These are phyloP conservation scores for Tuber indicum DNA, from an alignment of 495 filamentous ascomycete species.

Conservation along the genomic window DNA sequence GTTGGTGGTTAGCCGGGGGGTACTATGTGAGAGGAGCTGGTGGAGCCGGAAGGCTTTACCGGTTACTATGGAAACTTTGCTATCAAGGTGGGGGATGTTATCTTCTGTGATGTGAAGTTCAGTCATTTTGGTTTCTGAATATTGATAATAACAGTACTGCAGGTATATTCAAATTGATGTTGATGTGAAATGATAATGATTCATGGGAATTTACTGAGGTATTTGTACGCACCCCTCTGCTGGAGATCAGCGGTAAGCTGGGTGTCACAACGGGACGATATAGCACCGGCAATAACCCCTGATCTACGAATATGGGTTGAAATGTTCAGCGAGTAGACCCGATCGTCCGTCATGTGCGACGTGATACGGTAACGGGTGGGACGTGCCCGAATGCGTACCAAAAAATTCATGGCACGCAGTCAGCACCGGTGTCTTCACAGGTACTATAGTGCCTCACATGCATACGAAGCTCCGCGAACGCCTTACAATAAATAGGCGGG, in stretches of 20 bases:
- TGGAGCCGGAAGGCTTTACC: neutral
- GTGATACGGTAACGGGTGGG: neutral
- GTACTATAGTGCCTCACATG: neutral
- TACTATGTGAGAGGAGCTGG: neutral
- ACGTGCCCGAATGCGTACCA: neutral
- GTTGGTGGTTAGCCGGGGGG: neutral
- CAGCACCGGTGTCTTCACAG: neutral
- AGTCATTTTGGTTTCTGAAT: neutral
- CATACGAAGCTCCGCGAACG: neutral
- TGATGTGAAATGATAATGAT: neutral
- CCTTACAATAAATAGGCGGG: neutral
- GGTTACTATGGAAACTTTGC: constrained; percentile 8
- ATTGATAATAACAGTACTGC: neutral
- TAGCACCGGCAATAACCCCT: neutral
- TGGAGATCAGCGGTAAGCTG: neutral
- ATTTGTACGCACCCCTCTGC: neutral
- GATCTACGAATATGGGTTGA: neutral
- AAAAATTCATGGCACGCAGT: neutral
- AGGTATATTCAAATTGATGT: neutral
- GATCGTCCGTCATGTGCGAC: neutral
- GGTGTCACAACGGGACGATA: neutral
- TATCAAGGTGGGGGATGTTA: neutral
- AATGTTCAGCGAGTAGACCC: neutral
- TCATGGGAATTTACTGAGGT: neutral
- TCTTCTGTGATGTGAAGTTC: constrained; percentile 6